A percentile compares a stretch with the other conserved stretches of the same genome.
Evolutionary conservation across 148 eudicot species (phyloP).

Genomic region (Dysphania ambrosioides): DNA sequence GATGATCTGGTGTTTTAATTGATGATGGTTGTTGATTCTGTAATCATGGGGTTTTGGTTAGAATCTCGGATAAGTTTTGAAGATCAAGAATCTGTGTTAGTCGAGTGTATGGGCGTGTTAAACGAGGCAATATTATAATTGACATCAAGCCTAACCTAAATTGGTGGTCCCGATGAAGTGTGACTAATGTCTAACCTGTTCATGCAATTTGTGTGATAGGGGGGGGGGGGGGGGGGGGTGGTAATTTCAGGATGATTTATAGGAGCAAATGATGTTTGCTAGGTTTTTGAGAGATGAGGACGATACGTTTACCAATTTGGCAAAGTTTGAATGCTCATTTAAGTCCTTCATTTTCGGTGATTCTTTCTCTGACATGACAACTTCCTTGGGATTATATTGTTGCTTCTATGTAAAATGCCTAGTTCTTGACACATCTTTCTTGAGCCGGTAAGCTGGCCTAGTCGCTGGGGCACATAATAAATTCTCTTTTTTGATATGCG

Average conservation of each 20-base stretch:
- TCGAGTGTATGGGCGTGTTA: not conserved
- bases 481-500: not conserved
- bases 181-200: conserved; percentile 18
- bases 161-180: conserved; percentile 4
- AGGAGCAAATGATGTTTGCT: not conserved
- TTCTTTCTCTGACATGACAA: not conserved
- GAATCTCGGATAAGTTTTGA: conserved; percentile 16
- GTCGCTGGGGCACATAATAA: not conserved
- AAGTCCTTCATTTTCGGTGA: too few species aligned
- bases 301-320: not conserved
- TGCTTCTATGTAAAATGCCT: not conserved
- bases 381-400: not conserved
- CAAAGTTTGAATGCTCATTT: too few species aligned
- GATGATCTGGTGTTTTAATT: conserved; percentile 3
- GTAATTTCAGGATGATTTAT: conserved; percentile 19
- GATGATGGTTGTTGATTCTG: not conserved
- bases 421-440: not conserved
- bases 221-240: conserved; percentile 22
- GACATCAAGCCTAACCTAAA: conserved; percentile 10
- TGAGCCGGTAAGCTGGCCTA: not conserved
- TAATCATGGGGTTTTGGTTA: conserved; percentile 13
- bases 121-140: conserved; percentile 17
- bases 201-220: conserved; percentile 36
- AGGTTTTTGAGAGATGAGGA: not conserved
- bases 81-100: conserved; percentile 8